Base-by-base conservation (phyloP, 169 alveolate genomes). In the Cryptosporidium tyzzeri region DNA sequence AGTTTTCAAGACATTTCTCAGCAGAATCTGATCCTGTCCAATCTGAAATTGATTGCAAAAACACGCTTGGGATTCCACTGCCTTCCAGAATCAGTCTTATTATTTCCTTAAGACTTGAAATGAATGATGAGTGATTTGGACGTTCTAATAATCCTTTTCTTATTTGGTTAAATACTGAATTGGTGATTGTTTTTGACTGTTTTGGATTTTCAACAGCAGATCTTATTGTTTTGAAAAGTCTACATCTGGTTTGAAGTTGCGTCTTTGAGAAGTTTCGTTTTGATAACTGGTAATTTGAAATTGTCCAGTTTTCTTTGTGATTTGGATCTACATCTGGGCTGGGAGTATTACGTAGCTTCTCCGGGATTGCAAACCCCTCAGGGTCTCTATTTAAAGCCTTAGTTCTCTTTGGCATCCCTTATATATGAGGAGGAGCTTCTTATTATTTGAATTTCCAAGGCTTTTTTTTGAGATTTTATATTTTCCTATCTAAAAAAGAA, bases 321-420 rank as follows among this genome's bases (percentile, higher is more conserved):
- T 33, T 45, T 62, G 61, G 48, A 18, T 62, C 75, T 45, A 14
- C 44, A 18, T 44, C 41, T 12, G 29, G 50, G 12, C 41, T 80
- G 2, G 69, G 48, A 23, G 74, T 31, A 41, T 65, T 26, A 31
- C 62, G 51, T 50, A 80, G 62, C 67, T 61, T 62, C 31, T 65
- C 89, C 14, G 89, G 89, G 39, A 80, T 80, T 59, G 35, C 80
- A 39, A 80, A 80, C 21, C 89, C 89, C 21, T 80, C 89, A 16
- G 68, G 50, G 51, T 80, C 89, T 53, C 55, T 59, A 16, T 48
- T 44, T 18, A 44, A 80, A 26, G 89, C 59, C 53, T 65, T 80
- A n/a, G 65, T 23, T 58, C 75, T 37, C 53, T 73, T 73, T 31
- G 68, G 12, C 89, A 80, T 80, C 31, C 67, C 35, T 26, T 18